phyloP scores from a whole-genome alignment of 352 stramenopile genomes.

The Pythium vanterpoolii region DNA sequence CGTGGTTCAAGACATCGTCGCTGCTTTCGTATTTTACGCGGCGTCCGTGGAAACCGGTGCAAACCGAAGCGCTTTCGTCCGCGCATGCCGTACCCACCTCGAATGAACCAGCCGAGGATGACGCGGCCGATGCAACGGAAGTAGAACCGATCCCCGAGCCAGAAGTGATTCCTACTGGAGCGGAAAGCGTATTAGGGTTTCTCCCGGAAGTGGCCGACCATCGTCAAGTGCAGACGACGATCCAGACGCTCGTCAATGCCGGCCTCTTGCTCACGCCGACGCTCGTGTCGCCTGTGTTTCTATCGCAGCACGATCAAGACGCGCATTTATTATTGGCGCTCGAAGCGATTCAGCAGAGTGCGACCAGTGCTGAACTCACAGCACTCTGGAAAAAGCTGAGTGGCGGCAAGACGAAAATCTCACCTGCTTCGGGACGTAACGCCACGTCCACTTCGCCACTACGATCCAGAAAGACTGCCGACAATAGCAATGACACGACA shows the following conservation, averaged over 20 bases:
- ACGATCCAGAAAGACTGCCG: neutral
- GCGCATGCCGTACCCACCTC: constrained; percentile 1
- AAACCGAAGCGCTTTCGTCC: neutral
- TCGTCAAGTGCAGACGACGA: constrained; percentile 35
- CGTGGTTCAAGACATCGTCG: constrained; percentile 68
- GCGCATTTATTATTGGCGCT: constrained; percentile 26
- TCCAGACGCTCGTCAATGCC: constrained; percentile 37
- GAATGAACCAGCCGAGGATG: constrained; percentile 4
- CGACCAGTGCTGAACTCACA: constrained; percentile 40
- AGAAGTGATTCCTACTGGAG: neutral
- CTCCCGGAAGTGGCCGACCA: constrained; percentile 20
- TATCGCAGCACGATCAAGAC: constrained; percentile 29
- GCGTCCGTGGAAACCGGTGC: neutral
- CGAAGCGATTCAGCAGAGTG: constrained; percentile 54
- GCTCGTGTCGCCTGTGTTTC: constrained; percentile 21
- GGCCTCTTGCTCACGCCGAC: constrained; percentile 39
- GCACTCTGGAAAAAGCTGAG: constrained; percentile 55
- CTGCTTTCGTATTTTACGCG: constrained; percentile 56
- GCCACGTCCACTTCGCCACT: constrained; percentile 2
- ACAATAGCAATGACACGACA: neutral
- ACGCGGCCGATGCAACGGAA: constrained; percentile 1
- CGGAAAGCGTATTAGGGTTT: constrained; percentile 5
- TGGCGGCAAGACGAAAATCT: constrained; percentile 29
- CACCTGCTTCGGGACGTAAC: neutral
- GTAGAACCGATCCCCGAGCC: neutral